These are phyloP conservation scores for Diospyros lotus DNA, from an alignment of 148 eudicot genomes.

Conservation along the genomic window DNA sequence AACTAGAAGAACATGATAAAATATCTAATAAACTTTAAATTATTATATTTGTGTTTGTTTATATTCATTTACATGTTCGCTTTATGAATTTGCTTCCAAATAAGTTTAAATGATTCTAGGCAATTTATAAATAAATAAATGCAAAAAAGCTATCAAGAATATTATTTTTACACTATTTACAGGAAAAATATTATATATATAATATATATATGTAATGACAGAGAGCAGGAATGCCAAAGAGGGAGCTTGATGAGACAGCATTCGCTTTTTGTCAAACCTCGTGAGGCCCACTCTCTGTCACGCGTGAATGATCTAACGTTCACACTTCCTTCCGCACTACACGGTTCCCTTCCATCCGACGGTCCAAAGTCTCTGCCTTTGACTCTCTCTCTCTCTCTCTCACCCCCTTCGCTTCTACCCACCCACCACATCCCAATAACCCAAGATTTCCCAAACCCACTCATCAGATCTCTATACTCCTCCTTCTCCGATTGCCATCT, in stretches of 20 bases:
- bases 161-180: too few relatives aligned
- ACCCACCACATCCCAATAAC: constrained; percentile 9
- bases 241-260: constrained; percentile 4
- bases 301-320: constrained; percentile 46
- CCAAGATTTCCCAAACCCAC: background rate
- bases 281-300: constrained; percentile 25
- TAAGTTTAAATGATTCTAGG: too few relatives aligned
- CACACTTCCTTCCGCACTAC: constrained; percentile 11
- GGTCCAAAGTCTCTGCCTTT: constrained; percentile 23
- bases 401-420: background rate
- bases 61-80: too few relatives aligned
- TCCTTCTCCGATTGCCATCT: background rate
- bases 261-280: constrained; percentile 25
- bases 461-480: background rate
- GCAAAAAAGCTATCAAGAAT: too few relatives aligned
- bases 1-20: too few relatives aligned
- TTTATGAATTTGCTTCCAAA: too few relatives aligned
- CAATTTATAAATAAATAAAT: too few relatives aligned
- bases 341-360: constrained; percentile 38
- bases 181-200: too few relatives aligned
- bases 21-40: too few relatives aligned
- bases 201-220: background rate
- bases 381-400: constrained; percentile 12
- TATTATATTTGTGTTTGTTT: too few relatives aligned
- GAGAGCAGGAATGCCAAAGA: background rate